These are phyloP conservation scores for Vanderwaltozyma polyspora DNA, from an alignment of 805 yeast genomes.

Conservation along the genomic window DNA sequence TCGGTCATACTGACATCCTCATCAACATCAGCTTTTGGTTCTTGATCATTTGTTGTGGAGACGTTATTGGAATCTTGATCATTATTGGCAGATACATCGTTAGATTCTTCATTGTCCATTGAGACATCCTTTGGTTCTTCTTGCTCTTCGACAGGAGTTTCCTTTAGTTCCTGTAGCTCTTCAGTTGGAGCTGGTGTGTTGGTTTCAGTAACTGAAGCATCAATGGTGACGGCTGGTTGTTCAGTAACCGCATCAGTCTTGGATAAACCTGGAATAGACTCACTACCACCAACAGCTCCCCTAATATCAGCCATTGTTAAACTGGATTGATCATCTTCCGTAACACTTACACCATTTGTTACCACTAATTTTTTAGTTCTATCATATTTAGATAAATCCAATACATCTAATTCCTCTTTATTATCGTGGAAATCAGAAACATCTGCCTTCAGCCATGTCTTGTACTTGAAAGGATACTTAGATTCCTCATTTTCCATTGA, in stretches of 20 bases:
- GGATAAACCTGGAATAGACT: conserved; percentile 35
- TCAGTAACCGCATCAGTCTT: background rate
- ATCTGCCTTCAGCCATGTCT: conserved; percentile 16
- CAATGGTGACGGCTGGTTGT: background rate
- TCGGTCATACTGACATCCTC: background rate
- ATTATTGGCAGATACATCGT: too few species aligned
- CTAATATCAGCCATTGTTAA: conserved; percentile 30
- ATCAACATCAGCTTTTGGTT: background rate
- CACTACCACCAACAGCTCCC: conserved; percentile 42
- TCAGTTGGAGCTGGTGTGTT: background rate
- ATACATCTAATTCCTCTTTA: conserved; percentile 6
- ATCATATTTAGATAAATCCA: conserved; percentile 3
- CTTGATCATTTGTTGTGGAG: too few species aligned
- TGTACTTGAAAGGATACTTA: conserved; percentile 15
- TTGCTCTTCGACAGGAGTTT: too few species aligned
- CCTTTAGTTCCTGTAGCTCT: too few species aligned
- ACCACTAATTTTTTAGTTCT: conserved; percentile 1
- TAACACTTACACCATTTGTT: conserved; percentile 1
- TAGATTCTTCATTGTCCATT: too few species aligned
- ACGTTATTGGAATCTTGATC: too few species aligned
- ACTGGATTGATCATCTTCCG: background rate
- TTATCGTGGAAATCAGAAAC: background rate
- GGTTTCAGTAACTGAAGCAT: background rate
- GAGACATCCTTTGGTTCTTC: too few species aligned
- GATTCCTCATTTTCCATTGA: background rate